phyloP scores from a whole-genome alignment of 331 rosid genomes.

The Pyrus hybrid region DNA sequence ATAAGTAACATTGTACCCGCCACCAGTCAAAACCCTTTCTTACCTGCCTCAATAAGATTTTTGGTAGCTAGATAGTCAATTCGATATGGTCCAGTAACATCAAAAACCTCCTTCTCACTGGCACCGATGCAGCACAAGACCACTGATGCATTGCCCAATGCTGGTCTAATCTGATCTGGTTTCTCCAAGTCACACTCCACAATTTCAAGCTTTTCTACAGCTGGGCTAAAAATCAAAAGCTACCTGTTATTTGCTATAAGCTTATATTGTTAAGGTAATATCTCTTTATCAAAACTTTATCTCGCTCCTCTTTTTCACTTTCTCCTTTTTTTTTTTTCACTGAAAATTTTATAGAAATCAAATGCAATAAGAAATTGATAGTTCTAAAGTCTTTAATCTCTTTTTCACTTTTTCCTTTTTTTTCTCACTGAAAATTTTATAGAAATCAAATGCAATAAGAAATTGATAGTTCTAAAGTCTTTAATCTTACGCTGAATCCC shows the following conservation, averaged over 20 bases:
- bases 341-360: neutral
- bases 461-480: slow-evolving; percentile 17
- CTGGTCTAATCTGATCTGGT: slow-evolving; percentile 45
- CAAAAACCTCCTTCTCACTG: slow-evolving; percentile 90
- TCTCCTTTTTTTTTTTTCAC: neutral
- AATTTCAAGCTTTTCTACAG: slow-evolving; percentile 96
- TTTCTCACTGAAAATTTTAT: neutral
- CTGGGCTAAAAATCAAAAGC: slow-evolving; percentile 98
- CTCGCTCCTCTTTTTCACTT: neutral
- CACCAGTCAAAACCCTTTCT: slow-evolving; percentile 9
- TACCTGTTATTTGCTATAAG: slow-evolving; percentile 54
- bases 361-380: slow-evolving; percentile 8
- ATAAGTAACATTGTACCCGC: neutral
- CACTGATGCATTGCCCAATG: slow-evolving; percentile 69
- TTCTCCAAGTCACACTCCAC: slow-evolving; percentile 96
- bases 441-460: slow-evolving; percentile 5
- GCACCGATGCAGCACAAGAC: slow-evolving; percentile 95
- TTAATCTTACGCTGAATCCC: slow-evolving; percentile 54
- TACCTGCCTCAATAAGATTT: slow-evolving; percentile 78
- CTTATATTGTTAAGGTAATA: slow-evolving; percentile 9
- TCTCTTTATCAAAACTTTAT: neutral
- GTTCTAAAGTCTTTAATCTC: slow-evolving; percentile 27
- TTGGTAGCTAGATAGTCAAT: slow-evolving; percentile 83
- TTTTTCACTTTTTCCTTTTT: too few species aligned
- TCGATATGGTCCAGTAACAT: slow-evolving; percentile 85